Base-by-base conservation (phyloP, 2,329 filamentous ascomycete species). In the Lecanoromycetidae sp. region DNA sequence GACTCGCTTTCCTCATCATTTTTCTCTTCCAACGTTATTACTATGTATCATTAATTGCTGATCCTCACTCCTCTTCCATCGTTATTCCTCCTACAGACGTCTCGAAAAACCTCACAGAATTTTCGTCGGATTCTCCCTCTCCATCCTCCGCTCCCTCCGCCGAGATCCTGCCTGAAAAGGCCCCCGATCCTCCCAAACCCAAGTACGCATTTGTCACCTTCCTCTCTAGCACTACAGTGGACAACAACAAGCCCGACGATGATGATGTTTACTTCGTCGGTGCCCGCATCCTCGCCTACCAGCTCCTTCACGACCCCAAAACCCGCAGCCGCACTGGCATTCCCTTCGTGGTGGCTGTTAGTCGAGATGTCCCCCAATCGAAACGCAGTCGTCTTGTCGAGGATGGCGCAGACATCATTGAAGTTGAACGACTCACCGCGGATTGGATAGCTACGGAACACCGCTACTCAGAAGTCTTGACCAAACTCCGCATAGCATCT, bases 401-500 rank as follows among this genome's bases (percentile, higher is more conserved):
- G 29, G 66, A 69, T 49, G 66, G 67, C 10, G 67, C 67, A 5
- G 61, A 53, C 2, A 60, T 71, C 19, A 54, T 65, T 17, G 58
- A 60, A 41, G 60, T 64, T 6, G 56, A 63, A 7, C 60, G 62
- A 33, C 56, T 67, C 3, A 20, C 23, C 9, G 54, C 56, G 3
- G 59, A 57, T 48, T 67, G 64, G 63, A 57, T 68, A 15, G 57
- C 58, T 19, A 62, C 63, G 0, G 60, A 60, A 5, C 60, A 64
- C 10, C 56, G 57, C 1, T 70, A 63, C 63, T 62, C 63, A 27
- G 65, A 70, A 46, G 60, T 64, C 44, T 67, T 69, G 55, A 64
- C 61, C 10, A 70, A 70, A 54, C 58, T 71, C 17, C 62, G 65
- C 10, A 52, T 69, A 4, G 63, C 69, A 36, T 57, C 66, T 46